phyloP scores from a whole-genome alignment of 108 stramenopile genomes.

The Discostella pseudostelligera region DNA sequence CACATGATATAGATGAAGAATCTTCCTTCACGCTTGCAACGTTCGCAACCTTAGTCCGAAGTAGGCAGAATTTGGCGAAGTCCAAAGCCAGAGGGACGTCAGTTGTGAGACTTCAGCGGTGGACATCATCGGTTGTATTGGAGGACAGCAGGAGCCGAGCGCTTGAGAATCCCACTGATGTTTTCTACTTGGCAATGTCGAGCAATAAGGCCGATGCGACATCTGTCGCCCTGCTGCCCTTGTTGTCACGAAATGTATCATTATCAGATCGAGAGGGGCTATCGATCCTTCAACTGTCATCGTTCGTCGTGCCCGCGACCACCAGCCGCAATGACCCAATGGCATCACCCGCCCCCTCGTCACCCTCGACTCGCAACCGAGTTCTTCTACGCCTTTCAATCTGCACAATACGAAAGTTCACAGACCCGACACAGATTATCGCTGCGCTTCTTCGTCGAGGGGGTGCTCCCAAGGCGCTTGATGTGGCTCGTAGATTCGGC shows the following conservation, averaged over 20 bases:
- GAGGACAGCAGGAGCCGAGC: background rate
- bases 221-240: conserved; percentile 14
- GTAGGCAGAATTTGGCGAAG: conserved; percentile 1
- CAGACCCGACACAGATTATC: conserved; percentile 38
- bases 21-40: conserved; percentile 31
- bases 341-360: background rate
- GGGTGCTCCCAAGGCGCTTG: conserved; percentile 35
- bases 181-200: conserved; percentile 17
- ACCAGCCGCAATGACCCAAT: background rate
- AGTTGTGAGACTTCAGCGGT: conserved; percentile 25
- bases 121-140: background rate
- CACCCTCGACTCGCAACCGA: background rate
- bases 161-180: conserved; percentile 8
- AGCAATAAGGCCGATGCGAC: background rate
- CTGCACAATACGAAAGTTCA: conserved; percentile 24
- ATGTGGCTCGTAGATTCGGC: conserved; percentile 36
- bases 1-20: conserved; percentile 2
- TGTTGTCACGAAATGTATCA: background rate
- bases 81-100: background rate
- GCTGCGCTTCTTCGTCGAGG: conserved; percentile 30
- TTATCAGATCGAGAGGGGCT: conserved; percentile 12
- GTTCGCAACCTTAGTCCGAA: conserved; percentile 5
- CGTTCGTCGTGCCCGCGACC: background rate
- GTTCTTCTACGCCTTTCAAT: conserved; percentile 12
- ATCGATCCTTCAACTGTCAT: conserved; percentile 25